These are phyloP conservation scores for Asterella californica DNA, from an alignment of 225 moss, liverwort and hornwort genomes.

Conservation along the genomic window DNA sequence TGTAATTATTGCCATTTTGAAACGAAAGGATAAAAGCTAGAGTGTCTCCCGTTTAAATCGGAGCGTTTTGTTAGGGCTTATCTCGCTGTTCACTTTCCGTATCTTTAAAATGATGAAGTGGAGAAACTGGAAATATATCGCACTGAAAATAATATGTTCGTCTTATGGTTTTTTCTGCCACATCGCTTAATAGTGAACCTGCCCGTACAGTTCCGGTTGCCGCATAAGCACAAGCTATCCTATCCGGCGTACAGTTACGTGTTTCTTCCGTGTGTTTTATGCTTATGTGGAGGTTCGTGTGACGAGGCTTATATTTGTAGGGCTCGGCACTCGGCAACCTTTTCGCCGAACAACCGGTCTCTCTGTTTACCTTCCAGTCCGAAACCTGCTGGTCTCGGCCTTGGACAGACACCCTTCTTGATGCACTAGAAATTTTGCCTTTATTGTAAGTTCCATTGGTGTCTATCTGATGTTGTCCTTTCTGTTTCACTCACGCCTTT, in stretches of 20 bases:
- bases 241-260: background rate
- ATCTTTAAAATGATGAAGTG: background rate
- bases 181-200: too few species aligned
- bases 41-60: background rate
- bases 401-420: background rate
- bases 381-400: background rate
- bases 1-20: conserved; percentile 12
- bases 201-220: background rate
- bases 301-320: background rate
- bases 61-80: background rate
- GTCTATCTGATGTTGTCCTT: background rate
- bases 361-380: background rate
- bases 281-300: too few species aligned
- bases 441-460: background rate
- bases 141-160: background rate
- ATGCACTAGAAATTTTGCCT: background rate
- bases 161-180: background rate
- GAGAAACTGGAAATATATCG: background rate
- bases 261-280: too few species aligned
- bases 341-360: background rate
- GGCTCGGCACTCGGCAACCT: background rate
- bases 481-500: background rate
- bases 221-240: background rate
- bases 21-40: background rate
- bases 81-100: background rate